These are phyloP conservation scores for Forsythia viridissima DNA, from an alignment of 257 asterid species.

Conservation along the genomic window DNA sequence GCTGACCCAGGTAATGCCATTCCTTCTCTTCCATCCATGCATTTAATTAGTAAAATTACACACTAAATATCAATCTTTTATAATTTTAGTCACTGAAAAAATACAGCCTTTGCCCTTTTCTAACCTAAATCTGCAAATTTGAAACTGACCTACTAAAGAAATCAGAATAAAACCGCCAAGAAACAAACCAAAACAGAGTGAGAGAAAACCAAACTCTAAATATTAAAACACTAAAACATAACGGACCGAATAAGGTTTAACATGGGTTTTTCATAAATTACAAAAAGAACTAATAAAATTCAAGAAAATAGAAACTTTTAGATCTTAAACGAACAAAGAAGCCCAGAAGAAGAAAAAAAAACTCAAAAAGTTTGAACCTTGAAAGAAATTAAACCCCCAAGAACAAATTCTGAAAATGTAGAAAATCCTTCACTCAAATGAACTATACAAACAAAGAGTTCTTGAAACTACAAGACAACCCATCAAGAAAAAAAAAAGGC, in stretches of 20 bases:
- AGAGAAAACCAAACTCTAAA: neutral
- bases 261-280: conserved; percentile 52
- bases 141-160: conserved; percentile 29
- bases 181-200: neutral
- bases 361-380: conserved; percentile 28
- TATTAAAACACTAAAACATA: conserved; percentile 15
- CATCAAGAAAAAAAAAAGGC: conserved; percentile 6
- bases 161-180: conserved; percentile 15
- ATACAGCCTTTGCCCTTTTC: neutral
- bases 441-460: conserved; percentile 18
- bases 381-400: conserved; percentile 21
- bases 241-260: conserved; percentile 44
- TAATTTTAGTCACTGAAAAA: conserved; percentile 1
- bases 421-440: conserved; percentile 38
- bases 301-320: neutral
- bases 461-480: conserved; percentile 22
- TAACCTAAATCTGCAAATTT: conserved; percentile 28
- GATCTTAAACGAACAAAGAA: conserved; percentile 20
- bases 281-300: neutral
- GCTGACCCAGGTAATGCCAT: conserved; percentile 64
- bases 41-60: conserved; percentile 36
- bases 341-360: conserved; percentile 10
- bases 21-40: conserved; percentile 78
- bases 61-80: conserved; percentile 24
- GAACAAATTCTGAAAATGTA: conserved; percentile 42